Evolutionary conservation across 495 filamentous ascomycete species (phyloP).

Genomic region (Monascus purpureus): DNA sequence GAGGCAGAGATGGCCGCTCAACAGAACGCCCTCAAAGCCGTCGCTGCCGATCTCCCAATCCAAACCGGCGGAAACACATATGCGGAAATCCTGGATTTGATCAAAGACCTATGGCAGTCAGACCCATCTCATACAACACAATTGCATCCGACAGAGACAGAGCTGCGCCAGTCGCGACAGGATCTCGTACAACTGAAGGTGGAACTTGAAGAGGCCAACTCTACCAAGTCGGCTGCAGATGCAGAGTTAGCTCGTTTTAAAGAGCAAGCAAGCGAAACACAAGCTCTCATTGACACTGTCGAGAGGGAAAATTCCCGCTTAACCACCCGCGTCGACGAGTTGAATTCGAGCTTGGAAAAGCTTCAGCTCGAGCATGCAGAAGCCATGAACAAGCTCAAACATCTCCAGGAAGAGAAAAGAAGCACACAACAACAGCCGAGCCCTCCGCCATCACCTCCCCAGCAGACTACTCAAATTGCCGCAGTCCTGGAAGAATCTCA

Average conservation of each 20-base stretch:
- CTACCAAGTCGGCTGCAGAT: slow-evolving; percentile 18
- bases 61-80: slow-evolving; percentile 23
- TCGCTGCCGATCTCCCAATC: slow-evolving; percentile 26
- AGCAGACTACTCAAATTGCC: slow-evolving; percentile 3
- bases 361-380: slow-evolving; percentile 21
- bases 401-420: slow-evolving; percentile 76
- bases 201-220: slow-evolving; percentile 14
- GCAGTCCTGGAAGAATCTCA: slow-evolving; percentile 18
- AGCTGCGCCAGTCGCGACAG: slow-evolving; percentile 13
- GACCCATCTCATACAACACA: slow-evolving; percentile 5
- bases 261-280: slow-evolving; percentile 27
- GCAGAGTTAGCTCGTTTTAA: slow-evolving; percentile 19
- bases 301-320: slow-evolving; percentile 34
- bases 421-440: slow-evolving; percentile 16
- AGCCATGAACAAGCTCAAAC: slow-evolving; percentile 59
- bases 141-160: slow-evolving; percentile 5
- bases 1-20: slow-evolving; percentile 31
- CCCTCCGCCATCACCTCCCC: slow-evolving; percentile 15
- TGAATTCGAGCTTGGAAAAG: slow-evolving; percentile 21
- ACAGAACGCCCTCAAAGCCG: slow-evolving; percentile 26
- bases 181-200: slow-evolving; percentile 18
- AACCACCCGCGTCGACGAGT: slow-evolving; percentile 16
- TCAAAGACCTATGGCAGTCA: slow-evolving; percentile 22
- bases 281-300: slow-evolving; percentile 28
- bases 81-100: slow-evolving; percentile 28